phyloP scores from a whole-genome alignment of 257 asterid species.

The Eustoma russellianum region DNA sequence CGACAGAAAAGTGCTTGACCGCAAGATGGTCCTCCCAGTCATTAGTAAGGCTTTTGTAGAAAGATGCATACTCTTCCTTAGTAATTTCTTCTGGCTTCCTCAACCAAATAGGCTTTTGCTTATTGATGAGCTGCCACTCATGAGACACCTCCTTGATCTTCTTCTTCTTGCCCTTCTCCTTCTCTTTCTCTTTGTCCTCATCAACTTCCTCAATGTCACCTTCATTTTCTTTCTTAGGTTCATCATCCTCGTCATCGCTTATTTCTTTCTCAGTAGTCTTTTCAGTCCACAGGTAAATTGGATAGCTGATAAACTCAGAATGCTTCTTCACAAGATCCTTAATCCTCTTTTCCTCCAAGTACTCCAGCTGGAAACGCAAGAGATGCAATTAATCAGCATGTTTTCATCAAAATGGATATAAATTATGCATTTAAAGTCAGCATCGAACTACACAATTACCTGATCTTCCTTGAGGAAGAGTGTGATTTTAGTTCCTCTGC shows the following conservation, averaged over 20 bases:
- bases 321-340: constrained; percentile 85
- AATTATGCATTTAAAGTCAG: neutral
- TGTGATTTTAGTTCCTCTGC: constrained; percentile 75
- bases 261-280: constrained; percentile 71
- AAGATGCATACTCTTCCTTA: constrained; percentile 66
- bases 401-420: neutral
- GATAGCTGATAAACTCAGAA: constrained; percentile 76
- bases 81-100: constrained; percentile 80
- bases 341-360: constrained; percentile 67
- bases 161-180: constrained; percentile 55
- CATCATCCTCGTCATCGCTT: constrained; percentile 81
- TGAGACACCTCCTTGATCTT: constrained; percentile 75
- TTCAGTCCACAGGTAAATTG: constrained; percentile 71
- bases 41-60: constrained; percentile 74
- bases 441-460: constrained; percentile 20
- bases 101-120: constrained; percentile 81
- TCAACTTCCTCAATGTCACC: constrained; percentile 66
- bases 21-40: constrained; percentile 91
- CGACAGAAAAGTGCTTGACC: constrained; percentile 76
- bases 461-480: constrained; percentile 78
- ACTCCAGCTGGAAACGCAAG: constrained; percentile 39
- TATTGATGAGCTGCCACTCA: constrained; percentile 64
- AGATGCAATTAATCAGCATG: neutral
- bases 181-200: constrained; percentile 64
- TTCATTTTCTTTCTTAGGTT: constrained; percentile 59